phyloP scores from a whole-genome alignment of 2,329 filamentous ascomycete species.

The Nigrospora sphaerica region DNA sequence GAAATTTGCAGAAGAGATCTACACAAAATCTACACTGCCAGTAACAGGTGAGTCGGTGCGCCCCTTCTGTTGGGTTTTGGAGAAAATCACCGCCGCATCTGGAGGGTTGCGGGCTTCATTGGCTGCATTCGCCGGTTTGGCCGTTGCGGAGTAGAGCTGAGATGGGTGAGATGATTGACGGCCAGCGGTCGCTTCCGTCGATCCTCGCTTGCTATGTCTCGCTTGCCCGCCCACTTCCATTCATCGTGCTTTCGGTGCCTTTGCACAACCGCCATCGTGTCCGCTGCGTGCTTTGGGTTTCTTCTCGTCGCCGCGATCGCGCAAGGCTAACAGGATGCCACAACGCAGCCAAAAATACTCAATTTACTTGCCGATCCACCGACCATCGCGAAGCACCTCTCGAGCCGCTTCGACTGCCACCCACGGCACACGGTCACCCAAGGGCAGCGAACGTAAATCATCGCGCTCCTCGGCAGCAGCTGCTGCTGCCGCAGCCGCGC shows the following conservation, averaged over 20 bases:
- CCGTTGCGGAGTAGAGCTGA: slow-evolving; percentile 3
- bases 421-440: slow-evolving; percentile 48
- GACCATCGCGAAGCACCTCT: slow-evolving; percentile 47
- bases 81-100: background rate
- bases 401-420: slow-evolving; percentile 61
- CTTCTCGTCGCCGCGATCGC: slow-evolving; percentile 1
- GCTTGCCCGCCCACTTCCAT: background rate
- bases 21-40: slow-evolving; percentile 73
- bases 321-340: slow-evolving; percentile 29
- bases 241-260: background rate
- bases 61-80: background rate
- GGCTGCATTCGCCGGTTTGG: slow-evolving; percentile 2
- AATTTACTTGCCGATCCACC: slow-evolving; percentile 55
- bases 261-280: slow-evolving; percentile 7
- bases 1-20: slow-evolving; percentile 89
- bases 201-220: background rate
- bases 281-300: slow-evolving; percentile 3
- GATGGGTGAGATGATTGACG: background rate
- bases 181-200: slow-evolving; percentile 2
- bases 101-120: slow-evolving; percentile 1
- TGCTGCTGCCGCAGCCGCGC: slow-evolving; percentile 35
- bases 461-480: slow-evolving; percentile 41
- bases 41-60: slow-evolving; percentile 67
- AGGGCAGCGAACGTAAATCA: slow-evolving; percentile 47
- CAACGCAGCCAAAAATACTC: slow-evolving; percentile 55